A percentile compares a stretch with the other conserved stretches of the same genome.
phyloP scores from a whole-genome alignment of 768 basidiomycete genomes.

The Gymnopilus dilepis region DNA sequence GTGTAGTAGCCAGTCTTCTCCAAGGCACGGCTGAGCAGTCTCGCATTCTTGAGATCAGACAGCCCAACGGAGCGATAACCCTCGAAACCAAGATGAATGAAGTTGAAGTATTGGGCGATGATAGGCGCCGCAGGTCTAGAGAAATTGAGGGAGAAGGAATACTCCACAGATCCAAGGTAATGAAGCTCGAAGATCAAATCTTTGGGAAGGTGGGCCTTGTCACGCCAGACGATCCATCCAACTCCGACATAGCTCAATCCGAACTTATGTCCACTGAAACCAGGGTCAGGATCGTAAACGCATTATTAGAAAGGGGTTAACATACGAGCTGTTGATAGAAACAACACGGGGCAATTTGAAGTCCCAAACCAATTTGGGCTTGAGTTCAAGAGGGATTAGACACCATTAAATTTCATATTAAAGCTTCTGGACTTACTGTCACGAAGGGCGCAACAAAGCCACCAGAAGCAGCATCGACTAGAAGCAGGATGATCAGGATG shows the following conservation, averaged over 20 bases:
- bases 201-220: conserved; percentile 67
- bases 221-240: conserved; percentile 76
- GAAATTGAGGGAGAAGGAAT: conserved; percentile 74
- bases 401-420: neutral
- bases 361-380: conserved; percentile 67
- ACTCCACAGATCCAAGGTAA: conserved; percentile 65
- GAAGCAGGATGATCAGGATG: conserved; percentile 40
- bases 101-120: conserved; percentile 68
- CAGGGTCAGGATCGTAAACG: conserved; percentile 45
- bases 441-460: conserved; percentile 74
- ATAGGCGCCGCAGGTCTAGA: conserved; percentile 68
- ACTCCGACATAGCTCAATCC: conserved; percentile 61
- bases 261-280: conserved; percentile 67
- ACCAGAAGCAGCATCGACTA: conserved; percentile 69
- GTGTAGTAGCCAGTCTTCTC: conserved; percentile 59
- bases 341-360: conserved; percentile 68
- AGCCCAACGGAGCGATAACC: conserved; percentile 57
- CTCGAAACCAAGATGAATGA: conserved; percentile 63
- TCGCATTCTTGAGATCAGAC: conserved; percentile 63
- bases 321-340: conserved; percentile 61
- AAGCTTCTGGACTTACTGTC: conserved; percentile 27
- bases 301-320: conserved; percentile 1
- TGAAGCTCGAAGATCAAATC: conserved; percentile 76
- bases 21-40: conserved; percentile 65
- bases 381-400: conserved; percentile 28